A percentile compares a stretch with the other conserved stretches of the same genome.
phyloP scores from a whole-genome alignment of 352 stramenopile genomes.

The Pythium pyrilobum region DNA sequence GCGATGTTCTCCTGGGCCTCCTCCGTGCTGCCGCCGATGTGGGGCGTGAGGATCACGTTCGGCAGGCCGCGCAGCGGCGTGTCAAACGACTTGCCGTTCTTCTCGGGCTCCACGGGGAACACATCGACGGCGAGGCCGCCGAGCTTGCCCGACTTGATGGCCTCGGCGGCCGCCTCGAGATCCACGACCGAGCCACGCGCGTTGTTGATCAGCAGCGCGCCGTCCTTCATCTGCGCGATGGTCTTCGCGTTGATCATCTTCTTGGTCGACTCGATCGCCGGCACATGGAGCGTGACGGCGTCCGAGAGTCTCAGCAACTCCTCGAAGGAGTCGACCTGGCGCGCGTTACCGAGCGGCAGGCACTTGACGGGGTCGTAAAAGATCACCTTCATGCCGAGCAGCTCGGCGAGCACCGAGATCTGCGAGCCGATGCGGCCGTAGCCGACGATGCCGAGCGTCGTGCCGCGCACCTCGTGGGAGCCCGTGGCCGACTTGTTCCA shows the following conservation, averaged over 20 bases:
- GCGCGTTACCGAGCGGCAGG: constrained; percentile 65
- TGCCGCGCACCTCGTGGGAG: constrained; percentile 76
- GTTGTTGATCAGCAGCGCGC: constrained; percentile 94
- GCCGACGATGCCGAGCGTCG: constrained; percentile 72
- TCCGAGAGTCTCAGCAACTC: constrained; percentile 84
- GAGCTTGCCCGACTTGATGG: constrained; percentile 84
- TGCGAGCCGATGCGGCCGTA: constrained; percentile 83
- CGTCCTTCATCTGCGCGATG: constrained; percentile 89
- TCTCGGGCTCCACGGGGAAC: constrained; percentile 84
- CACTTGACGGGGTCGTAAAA: constrained; percentile 92
- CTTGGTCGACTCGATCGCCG: constrained; percentile 89
- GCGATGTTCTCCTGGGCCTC: constrained; percentile 93
- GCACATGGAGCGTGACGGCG: constrained; percentile 95
- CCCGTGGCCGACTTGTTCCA: constrained; percentile 81
- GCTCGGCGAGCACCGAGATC: constrained; percentile 72
- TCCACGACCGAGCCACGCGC: constrained; percentile 94
- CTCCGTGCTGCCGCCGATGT: constrained; percentile 94
- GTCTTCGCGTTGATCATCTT: constrained; percentile 91
- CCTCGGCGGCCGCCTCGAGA: constrained; percentile 88
- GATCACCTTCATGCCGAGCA: constrained; percentile 93
- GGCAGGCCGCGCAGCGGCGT: constrained; percentile 86
- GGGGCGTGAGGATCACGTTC: constrained; percentile 93
- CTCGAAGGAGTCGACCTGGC: constrained; percentile 81
- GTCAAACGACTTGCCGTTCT: constrained; percentile 81
- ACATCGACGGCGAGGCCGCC: constrained; percentile 84